Base-by-base conservation (phyloP, 2,329 filamentous ascomycete species). In the Thielaviopsis punctulata region DNA sequence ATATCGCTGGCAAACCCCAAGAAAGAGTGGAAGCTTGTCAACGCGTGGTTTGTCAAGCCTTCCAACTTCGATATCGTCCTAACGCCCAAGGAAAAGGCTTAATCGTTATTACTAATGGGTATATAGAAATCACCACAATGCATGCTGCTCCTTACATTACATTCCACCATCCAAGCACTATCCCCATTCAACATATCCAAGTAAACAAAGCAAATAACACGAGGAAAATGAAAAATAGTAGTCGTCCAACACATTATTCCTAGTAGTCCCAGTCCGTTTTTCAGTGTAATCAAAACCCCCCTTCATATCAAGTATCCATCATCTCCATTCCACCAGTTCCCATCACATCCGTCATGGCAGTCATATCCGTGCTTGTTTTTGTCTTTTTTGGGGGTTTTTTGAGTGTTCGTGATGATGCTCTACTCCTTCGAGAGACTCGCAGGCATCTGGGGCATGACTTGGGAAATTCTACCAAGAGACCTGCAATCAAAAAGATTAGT, bases 21-120 rank as follows among this genome's bases (percentile, higher is more conserved):
- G 15, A 69, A 70, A 54, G 76, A 80, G 57, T 80, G 77, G 76
- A 69, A 70, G 58, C 63, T 77, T 19, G 69, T 75, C 48, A 80
- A 80, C 57, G 73, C 76, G 2, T 80, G 77, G 77, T 80, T 80
- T 55, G 73, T 80, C 49, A 76, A 78, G 63, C 77, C 79, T 60
- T 66, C 69, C 23, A 71, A 77, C 60, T 79, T 79, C 57, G 63
- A 68, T 54, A 66, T 68, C 15, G 64, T 63, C 44, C 73, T 76
- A n/a, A n/a, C n/a, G n/a, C 49, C 66, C 46, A 53, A 66, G 46
- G 64, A 72, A 25, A 21, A 49, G 10, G n/a, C 12, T 24, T 49
- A 22, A 41, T 41, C 43, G 43, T 43, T 49, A 49, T 49, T 49
- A 49, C 19, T 39, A 21, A 43, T 21, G 48, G 48, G 48, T 49